Base-by-base conservation (phyloP, 2,329 filamentous ascomycete genomes). In the Ophidiomyces ophidiicola region DNA sequence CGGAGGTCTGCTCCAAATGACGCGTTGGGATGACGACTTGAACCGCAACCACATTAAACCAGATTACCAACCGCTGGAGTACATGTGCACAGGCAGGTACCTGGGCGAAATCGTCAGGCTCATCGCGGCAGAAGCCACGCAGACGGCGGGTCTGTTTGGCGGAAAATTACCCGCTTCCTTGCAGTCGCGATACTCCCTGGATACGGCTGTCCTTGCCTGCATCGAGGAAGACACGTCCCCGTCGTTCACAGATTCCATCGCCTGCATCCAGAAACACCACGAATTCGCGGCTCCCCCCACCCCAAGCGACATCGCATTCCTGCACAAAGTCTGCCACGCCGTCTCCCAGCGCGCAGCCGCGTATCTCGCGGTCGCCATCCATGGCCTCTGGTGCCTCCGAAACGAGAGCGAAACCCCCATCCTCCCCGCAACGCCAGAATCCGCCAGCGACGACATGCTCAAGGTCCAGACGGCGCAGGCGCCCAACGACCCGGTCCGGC, bases 31-130 rank as follows among this genome's bases (percentile, higher is more conserved):
- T 46, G 71, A 77, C 5, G 50, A 66, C 20, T 60, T 80, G 34
- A 78, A 78, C 53, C 55, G 59, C 19, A 65, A 63, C 4, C 75
- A 79, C 49, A 50, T 67, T 11, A 60, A 68, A 6, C 75, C 75
- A 0, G 71, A 77, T 55, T 79, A 78, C 47, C 76, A 80, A 48
- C 76, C 76, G 1, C 64, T 79, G 42, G 76, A 80, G 50, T 74
- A 78, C 49, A 69, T 78, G 59, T 69, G 74, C 45, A 74, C 72
- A 7, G 76, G 76, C 12, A 69, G 73, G 11, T 79, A 79, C 50
- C 60, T 79, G 1, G 76, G 75, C 15, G 76, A 80, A 48, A 71
- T 80, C 36, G 68, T 76, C 4, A 68, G 76, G 10, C 57, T 79
- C 19, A 70, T 79, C 40, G 61, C 77, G 6, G 56, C 74, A 5